A percentile compares a stretch with the other conserved stretches of the same genome.
These are phyloP conservation scores for Aspergillus egyptiacus DNA, from an alignment of 495 filamentous ascomycete species.

Conservation along the genomic window DNA sequence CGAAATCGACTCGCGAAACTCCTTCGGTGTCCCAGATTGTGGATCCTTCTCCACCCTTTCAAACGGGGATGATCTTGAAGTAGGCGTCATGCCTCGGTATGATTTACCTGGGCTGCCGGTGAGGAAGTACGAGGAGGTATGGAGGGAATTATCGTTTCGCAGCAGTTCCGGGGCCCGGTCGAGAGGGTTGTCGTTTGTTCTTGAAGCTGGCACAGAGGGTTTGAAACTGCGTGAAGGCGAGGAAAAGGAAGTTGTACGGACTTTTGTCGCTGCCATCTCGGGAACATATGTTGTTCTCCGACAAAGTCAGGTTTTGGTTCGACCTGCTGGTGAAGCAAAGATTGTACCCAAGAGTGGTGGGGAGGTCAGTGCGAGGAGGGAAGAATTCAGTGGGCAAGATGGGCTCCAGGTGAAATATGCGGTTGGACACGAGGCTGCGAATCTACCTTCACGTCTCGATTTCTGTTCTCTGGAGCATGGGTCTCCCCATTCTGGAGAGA, in stretches of 20 bases:
- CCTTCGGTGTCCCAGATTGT: constrained; percentile 34
- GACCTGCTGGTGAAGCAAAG: constrained; percentile 9
- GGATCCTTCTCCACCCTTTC: constrained; percentile 33
- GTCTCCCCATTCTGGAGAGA: constrained; percentile 14
- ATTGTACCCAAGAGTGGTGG: constrained; percentile 23
- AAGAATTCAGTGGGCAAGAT: constrained; percentile 25
- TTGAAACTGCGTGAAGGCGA: constrained; percentile 16
- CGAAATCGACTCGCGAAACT: constrained; percentile 36
- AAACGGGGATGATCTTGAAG: constrained; percentile 39
- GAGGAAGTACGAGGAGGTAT: constrained; percentile 36
- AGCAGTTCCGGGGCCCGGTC: constrained; percentile 19
- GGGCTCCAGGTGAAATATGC: constrained; percentile 29
- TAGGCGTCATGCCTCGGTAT: constrained; percentile 34
- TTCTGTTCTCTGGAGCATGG: constrained; percentile 15
- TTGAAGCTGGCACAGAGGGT: constrained; percentile 31
- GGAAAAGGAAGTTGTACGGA: constrained; percentile 25
- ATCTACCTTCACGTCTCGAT: constrained; percentile 26
- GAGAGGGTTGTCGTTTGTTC: constrained; percentile 31
- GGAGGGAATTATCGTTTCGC: constrained; percentile 31
- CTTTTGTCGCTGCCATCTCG: constrained; percentile 34
- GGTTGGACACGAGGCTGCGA: constrained; percentile 16
- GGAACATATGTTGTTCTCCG: constrained; percentile 34
- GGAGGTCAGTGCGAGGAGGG: constrained; percentile 33
- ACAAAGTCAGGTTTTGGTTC: constrained; percentile 24
- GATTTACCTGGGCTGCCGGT: constrained; percentile 33